A percentile compares a stretch with the other conserved stretches of the same genome.
Evolutionary conservation across 768 basidiomycete genomes (phyloP).

Genomic region (Trichaptum fuscoviolaceum): DNA sequence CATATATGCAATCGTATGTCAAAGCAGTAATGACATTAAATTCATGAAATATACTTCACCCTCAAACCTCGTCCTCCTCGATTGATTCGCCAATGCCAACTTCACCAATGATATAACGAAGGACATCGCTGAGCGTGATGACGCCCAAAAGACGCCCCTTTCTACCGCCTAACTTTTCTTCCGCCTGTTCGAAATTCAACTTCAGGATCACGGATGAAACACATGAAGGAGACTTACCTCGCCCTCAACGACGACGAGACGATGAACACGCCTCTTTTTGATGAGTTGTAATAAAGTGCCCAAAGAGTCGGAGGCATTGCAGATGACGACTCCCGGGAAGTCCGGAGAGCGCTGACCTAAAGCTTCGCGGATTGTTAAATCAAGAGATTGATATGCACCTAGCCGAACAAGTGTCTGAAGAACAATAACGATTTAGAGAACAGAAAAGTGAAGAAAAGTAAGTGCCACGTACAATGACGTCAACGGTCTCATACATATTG

Average conservation of each 20-base stretch:
- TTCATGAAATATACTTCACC: neutral
- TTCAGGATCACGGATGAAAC: slow-evolving; percentile 4
- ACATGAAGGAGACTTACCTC: slow-evolving; percentile 44
- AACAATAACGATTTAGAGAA: slow-evolving; percentile 6
- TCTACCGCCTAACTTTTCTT: slow-evolving; percentile 73
- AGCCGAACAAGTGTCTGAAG: slow-evolving; percentile 88
- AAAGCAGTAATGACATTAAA: neutral
- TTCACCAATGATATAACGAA: slow-evolving; percentile 71
- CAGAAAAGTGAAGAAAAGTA: neutral
- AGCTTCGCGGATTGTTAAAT: slow-evolving; percentile 89
- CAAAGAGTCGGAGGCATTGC: slow-evolving; percentile 87
- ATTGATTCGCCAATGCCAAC: slow-evolving; percentile 43
- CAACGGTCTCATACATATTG: slow-evolving; percentile 97
- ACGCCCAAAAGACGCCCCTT: slow-evolving; percentile 81
- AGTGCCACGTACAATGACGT: slow-evolving; percentile 82
- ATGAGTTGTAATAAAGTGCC: slow-evolving; percentile 87
- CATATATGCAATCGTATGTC: slow-evolving; percentile 8
- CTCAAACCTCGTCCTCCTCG: slow-evolving; percentile 18
- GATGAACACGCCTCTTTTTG: slow-evolving; percentile 89
- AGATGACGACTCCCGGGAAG: slow-evolving; percentile 96
- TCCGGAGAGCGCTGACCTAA: slow-evolving; percentile 88
- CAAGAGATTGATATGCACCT: slow-evolving; percentile 93
- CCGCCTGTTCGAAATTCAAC: slow-evolving; percentile 48
- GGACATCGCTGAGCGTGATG: slow-evolving; percentile 84
- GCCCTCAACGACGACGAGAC: slow-evolving; percentile 92